phyloP scores from a whole-genome alignment of 352 stramenopile genomes.

The Pythium volutum region DNA sequence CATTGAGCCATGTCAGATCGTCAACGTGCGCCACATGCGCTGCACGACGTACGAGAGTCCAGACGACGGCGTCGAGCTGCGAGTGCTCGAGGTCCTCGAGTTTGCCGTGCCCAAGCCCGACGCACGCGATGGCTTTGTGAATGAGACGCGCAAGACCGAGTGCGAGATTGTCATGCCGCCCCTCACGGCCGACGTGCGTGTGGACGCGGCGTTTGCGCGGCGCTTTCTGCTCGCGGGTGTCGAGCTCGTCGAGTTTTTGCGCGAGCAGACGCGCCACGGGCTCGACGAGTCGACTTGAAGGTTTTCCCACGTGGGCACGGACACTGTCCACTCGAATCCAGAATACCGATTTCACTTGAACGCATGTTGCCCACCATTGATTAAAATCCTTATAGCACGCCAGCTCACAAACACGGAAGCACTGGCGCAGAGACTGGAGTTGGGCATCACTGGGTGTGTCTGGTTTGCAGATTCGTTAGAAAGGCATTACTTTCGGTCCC shows the following conservation, averaged over 20 bases:
- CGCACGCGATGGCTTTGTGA: slow-evolving; percentile 46
- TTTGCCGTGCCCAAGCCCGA: slow-evolving; percentile 48
- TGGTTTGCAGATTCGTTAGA: too few species aligned
- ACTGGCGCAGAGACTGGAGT: too few species aligned
- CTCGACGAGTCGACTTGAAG: not conserved
- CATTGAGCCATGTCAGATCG: slow-evolving; percentile 36
- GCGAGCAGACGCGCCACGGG: slow-evolving; percentile 8
- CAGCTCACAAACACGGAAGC: too few species aligned
- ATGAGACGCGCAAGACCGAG: slow-evolving; percentile 52
- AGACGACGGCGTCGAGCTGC: slow-evolving; percentile 9
- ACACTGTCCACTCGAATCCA: too few species aligned
- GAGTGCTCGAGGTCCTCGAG: slow-evolving; percentile 39
- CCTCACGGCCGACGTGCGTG: slow-evolving; percentile 47
- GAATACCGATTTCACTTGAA: too few species aligned
- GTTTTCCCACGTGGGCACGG: too few species aligned
- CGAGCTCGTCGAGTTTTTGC: slow-evolving; percentile 67
- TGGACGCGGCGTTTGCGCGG: slow-evolving; percentile 50
- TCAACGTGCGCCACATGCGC: slow-evolving; percentile 58
- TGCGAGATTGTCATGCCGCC: slow-evolving; percentile 60
- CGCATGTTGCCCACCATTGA: too few species aligned
- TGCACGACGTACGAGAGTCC: slow-evolving; percentile 44
- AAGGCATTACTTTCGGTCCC: too few species aligned
- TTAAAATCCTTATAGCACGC: too few species aligned
- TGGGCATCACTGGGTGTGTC: too few species aligned
- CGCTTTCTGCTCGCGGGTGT: slow-evolving; percentile 55